Percentiles rank a stretch among this genome's conserved stretches.
Evolutionary conservation across 2,329 filamentous ascomycete species (phyloP).

Genomic region (Diplodia corticola): DNA sequence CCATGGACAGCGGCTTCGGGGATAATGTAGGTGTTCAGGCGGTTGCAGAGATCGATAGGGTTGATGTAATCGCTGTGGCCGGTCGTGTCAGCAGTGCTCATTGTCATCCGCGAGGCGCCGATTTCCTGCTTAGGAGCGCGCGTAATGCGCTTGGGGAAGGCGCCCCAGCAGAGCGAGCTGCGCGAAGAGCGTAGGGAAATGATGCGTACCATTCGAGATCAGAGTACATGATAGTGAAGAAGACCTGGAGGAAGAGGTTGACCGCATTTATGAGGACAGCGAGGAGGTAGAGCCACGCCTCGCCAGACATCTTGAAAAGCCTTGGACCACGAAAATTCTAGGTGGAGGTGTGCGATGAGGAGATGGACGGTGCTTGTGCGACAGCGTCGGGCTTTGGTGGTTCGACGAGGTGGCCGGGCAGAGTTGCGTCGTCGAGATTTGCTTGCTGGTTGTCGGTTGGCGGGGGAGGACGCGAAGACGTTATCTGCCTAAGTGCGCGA

Average conservation of each 20-base stretch:
- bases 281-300: conserved; percentile 97
- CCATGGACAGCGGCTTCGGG: conserved; percentile 97
- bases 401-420: conserved; percentile 6
- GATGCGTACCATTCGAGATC: conserved; percentile 93
- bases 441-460: conserved; percentile 21
- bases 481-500: conserved; percentile 18
- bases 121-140: background rate
- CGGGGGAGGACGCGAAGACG: conserved; percentile 22
- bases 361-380: background rate
- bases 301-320: conserved; percentile 76
- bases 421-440: conserved; percentile 21
- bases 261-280: conserved; percentile 99
- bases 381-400: background rate
- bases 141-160: background rate
- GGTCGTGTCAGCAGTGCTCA: conserved; percentile 17
- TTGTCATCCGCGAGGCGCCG: background rate
- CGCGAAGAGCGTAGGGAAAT: background rate
- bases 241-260: conserved; percentile 99
- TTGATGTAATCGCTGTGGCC: conserved; percentile 94
- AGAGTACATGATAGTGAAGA: conserved; percentile 99
- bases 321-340: background rate
- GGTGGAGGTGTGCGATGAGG: background rate
- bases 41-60: conserved; percentile 99
- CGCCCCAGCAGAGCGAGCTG: background rate
- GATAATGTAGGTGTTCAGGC: conserved; percentile 98